Conservation (phyloP, 176 grass and related monocot genomes). For the Microstegium vimineum region DNA sequence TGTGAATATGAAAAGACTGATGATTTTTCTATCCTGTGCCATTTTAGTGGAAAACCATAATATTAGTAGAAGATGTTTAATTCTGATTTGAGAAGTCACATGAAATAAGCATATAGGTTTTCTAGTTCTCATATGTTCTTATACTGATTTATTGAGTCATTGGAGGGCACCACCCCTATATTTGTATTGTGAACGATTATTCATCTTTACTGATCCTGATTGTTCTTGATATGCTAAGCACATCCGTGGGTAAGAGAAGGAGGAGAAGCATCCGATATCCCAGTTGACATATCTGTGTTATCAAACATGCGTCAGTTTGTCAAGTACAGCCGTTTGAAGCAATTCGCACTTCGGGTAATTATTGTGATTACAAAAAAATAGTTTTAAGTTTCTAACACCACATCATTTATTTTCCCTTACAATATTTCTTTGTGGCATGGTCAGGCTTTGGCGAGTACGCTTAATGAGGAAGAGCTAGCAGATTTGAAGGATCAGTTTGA, state of each 20-base stretch:
- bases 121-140: not conserved
- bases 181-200: not conserved
- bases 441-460: slow-evolving; percentile 89
- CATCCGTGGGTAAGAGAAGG: slow-evolving; percentile 99
- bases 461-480: slow-evolving; percentile 83
- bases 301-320: slow-evolving; percentile 97
- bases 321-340: slow-evolving; percentile 98
- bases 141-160: not conserved
- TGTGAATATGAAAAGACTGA: not conserved
- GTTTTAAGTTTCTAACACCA: not conserved
- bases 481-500: slow-evolving; percentile 93
- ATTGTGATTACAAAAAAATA: not conserved
- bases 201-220: slow-evolving; percentile 17
- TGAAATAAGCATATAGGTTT: not conserved
- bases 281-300: slow-evolving; percentile 91
- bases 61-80: not conserved
- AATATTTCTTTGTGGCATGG: slow-evolving; percentile 22
- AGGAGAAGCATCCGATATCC: slow-evolving; percentile 90
- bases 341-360: slow-evolving; percentile 94
- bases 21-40: not conserved
- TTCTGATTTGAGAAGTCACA: not conserved
- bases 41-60: not conserved
- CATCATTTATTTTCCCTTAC: slow-evolving; percentile 22
- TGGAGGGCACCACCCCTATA: not conserved
- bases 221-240: slow-evolving; percentile 50